Conservation (phyloP, 768 basidiomycete species). For the Trametes meyenii region DNA sequence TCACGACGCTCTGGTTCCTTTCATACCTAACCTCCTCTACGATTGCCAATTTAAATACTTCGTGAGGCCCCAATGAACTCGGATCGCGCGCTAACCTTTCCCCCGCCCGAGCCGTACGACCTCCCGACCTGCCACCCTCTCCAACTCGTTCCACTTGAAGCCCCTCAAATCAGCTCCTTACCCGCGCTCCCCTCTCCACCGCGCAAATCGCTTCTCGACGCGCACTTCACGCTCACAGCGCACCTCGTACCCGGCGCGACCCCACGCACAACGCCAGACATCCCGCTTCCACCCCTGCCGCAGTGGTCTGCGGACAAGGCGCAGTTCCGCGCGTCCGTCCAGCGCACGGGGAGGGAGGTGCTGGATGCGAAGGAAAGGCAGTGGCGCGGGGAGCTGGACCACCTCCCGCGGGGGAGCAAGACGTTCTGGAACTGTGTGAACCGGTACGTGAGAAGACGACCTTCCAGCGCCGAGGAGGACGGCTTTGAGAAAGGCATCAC, state of each 20-base stretch:
- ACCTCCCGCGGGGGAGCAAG: slow-evolving; percentile 28
- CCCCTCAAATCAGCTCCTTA: neutral
- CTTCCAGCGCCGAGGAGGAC: slow-evolving; percentile 19
- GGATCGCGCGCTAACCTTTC: slow-evolving; percentile 9
- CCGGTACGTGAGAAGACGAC: slow-evolving; percentile 56
- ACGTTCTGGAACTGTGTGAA: slow-evolving; percentile 74
- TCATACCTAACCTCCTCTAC: too few relatives aligned
- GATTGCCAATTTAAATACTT: too few relatives aligned
- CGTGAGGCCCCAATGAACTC: too few relatives aligned
- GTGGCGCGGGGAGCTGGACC: slow-evolving; percentile 28
- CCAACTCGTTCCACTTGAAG: slow-evolving; percentile 17
- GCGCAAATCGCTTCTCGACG: slow-evolving; percentile 37
- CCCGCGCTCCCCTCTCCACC: slow-evolving; percentile 49
- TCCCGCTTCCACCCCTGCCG: slow-evolving; percentile 41
- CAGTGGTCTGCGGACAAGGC: slow-evolving; percentile 40
- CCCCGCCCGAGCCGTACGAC: slow-evolving; percentile 16
- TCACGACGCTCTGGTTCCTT: too few relatives aligned
- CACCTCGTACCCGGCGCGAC: slow-evolving; percentile 60
- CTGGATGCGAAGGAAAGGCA: slow-evolving; percentile 37
- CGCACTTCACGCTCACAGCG: slow-evolving; percentile 47
- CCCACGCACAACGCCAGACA: slow-evolving; percentile 47
- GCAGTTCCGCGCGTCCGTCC: slow-evolving; percentile 26
- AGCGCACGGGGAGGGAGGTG: slow-evolving; percentile 32
- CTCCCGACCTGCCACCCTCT: slow-evolving; percentile 8
- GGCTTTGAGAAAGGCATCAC: slow-evolving; percentile 51